Evolutionary conservation across 2,329 filamentous ascomycete genomes (phyloP).

Genomic region (Amesomyces nigricolor): DNA sequence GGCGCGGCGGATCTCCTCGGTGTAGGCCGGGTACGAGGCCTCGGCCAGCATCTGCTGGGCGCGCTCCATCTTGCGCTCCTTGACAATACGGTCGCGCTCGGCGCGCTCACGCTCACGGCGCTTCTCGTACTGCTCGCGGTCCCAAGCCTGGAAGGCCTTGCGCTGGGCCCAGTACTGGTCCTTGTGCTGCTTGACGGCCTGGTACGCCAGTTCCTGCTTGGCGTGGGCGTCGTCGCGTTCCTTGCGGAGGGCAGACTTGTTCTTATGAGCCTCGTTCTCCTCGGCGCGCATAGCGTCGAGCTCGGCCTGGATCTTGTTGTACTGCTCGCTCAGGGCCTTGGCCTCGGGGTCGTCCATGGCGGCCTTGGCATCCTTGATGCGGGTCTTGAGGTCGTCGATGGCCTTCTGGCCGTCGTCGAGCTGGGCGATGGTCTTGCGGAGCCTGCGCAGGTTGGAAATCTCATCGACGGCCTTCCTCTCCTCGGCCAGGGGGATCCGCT

Average conservation of each 20-base stretch:
- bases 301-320: conserved; percentile 79
- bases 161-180: conserved; percentile 79
- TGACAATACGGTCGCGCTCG: conserved; percentile 68
- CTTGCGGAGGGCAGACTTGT: conserved; percentile 74
- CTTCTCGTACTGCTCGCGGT: conserved; percentile 74
- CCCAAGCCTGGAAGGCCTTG: conserved; percentile 76
- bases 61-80: conserved; percentile 68
- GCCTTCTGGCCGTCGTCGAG: conserved; percentile 82
- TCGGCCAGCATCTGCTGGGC: conserved; percentile 73
- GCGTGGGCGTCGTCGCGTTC: conserved; percentile 77
- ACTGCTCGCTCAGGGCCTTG: conserved; percentile 81
- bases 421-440: conserved; percentile 82
- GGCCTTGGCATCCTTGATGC: conserved; percentile 86
- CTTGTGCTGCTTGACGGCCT: conserved; percentile 77
- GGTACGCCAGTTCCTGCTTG: conserved; percentile 82
- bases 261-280: conserved; percentile 87
- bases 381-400: conserved; percentile 80
- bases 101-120: conserved; percentile 71
- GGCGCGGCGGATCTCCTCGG: conserved; percentile 85
- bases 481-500: conserved; percentile 91
- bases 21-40: conserved; percentile 79
- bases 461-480: conserved; percentile 91
- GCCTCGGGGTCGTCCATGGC: conserved; percentile 84
- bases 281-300: conserved; percentile 86
- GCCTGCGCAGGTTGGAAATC: conserved; percentile 76